Base-by-base conservation (phyloP, 2,329 filamentous ascomycete genomes). In the Aphanocladium album region DNA sequence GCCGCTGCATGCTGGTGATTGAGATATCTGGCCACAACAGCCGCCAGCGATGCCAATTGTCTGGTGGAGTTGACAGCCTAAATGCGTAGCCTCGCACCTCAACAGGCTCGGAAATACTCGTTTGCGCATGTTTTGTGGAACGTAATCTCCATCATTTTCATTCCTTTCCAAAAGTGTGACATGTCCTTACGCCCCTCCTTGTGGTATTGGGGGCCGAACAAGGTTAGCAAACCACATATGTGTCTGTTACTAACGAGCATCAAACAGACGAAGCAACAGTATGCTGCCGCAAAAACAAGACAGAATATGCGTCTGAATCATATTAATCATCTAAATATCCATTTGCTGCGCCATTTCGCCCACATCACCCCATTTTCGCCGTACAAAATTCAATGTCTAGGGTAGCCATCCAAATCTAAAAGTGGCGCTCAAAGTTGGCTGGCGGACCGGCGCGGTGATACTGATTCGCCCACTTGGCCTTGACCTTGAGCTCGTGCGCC, bases 391-490 rank as follows among this genome's bases (percentile, higher is more conserved):
- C 3, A 33, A n/a, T 5, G 2, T 1, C 1, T 17, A 39, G 55
- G 55, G 43, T 57, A 57, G 30, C 23, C 30, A 12, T 8, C 21
- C 35, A 5, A 21, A 9, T 23, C 12, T 58, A 51, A 27, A 55
- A 59, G 19, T 51, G 41, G 33, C 37, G 33, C 17, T 57, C 49
- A 41, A 54, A 58, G 19, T 11, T 59, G 25, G 25, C 25, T 14
- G 49, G 56, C 4, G 73, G 74, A 11, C 64, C 65, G 1, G 74
- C 77, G 11, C 77, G 72, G 30, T 71, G 66, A 65, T 84, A 85
- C 71, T 96, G 91, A 65, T 85, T 85, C 1, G 91, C 84, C 83
- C 88, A 88, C 67, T 87, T 79, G 5, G 93, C 84, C 61, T 85
- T 77, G 3, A 93, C 85, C 11, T 84, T 86, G 35, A 96, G 77